Conservation (phyloP, 805 yeast genomes). For the Saccharomyces kudriavzevii region DNA sequence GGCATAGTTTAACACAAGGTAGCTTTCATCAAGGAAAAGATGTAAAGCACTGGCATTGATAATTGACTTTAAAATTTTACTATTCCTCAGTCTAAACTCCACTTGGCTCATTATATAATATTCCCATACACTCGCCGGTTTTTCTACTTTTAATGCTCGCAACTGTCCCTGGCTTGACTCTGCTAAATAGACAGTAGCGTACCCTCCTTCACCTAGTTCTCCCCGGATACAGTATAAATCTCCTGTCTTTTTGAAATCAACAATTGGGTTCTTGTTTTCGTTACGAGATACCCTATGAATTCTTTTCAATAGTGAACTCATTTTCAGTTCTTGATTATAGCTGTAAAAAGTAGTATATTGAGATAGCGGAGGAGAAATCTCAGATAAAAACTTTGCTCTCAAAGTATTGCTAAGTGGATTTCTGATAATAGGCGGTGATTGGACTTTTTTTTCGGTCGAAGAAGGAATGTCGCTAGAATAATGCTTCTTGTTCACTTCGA, state of each 20-base stretch:
- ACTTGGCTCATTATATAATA: constrained; percentile 60
- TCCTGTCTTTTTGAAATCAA: constrained; percentile 28
- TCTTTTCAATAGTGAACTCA: constrained; percentile 30
- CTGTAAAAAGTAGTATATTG: constrained; percentile 27
- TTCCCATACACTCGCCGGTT: constrained; percentile 72
- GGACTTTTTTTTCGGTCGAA: background rate
- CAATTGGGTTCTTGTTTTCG: constrained; percentile 28
- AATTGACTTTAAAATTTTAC: constrained; percentile 32
- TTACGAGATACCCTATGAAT: constrained; percentile 35
- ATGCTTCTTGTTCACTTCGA: background rate
- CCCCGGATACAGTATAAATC: constrained; percentile 31
- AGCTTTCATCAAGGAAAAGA: constrained; percentile 58
- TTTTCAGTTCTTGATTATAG: constrained; percentile 29
- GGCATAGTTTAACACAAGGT: constrained; percentile 53
- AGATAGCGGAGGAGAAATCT: constrained; percentile 32
- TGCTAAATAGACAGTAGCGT: constrained; percentile 65
- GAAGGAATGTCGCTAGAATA: background rate
- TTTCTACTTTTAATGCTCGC: constrained; percentile 66
- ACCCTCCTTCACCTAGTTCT: constrained; percentile 74
- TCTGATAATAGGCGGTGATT: constrained; percentile 10
- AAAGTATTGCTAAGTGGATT: constrained; percentile 41
- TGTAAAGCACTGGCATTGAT: constrained; percentile 46
- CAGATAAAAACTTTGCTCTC: constrained; percentile 33
- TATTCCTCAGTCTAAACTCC: constrained; percentile 33
- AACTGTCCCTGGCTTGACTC: constrained; percentile 48